Evolutionary conservation across 2,329 filamentous ascomycete genomes (phyloP), one percentile per base, ranked within the genome.

Genomic region (Trichophyton verrucosum): DNA sequence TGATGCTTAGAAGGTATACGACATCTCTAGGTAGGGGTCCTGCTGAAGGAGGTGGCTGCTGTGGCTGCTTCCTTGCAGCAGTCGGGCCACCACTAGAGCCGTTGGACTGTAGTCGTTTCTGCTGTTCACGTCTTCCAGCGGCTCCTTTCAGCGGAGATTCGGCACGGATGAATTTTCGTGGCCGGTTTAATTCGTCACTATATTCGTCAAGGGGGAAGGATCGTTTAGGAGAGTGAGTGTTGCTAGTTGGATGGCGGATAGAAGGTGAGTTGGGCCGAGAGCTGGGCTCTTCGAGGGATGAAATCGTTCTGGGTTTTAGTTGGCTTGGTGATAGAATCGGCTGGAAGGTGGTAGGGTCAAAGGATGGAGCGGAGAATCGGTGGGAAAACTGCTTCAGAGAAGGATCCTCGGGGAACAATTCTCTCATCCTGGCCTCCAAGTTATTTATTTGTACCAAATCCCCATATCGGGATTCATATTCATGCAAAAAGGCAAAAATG

Each of bases 391-490:
- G 84, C 13, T 80, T 76, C 44, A 96, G 80, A 61, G 83, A 86
- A 2, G 90, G 86, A 68, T 96, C 92, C 62, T 91, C 86, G 0
- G 91, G 91, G 73, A 90, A 99, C n/a, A 96, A 80, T 69, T 96
- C 91, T 22, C 83, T 82, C 91, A 99, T 97, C 55, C 94, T 86
- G 68, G 86, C 87, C 74, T 99, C 95, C 15, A 99, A 80, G 71
- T 95, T 94, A 65, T 86, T 84, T 60, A 99, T 90, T 68, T 97
- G 91, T 4, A 88, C 84, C 3, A 97, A 81, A 71, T 99, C 94
- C 61, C 95, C 94, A 69, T 91, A 99, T 65, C 91, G 86, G 9
- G 91, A 91, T 76, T 99, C 94, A 71, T 95, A 96, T 67, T 91
- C 87, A 75, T 99, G 92, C 72, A 99, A 92, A 75, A 92, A 97